A percentile compares a stretch with the other conserved stretches of the same genome.
These are phyloP conservation scores for Malassezia dermatis DNA, from an alignment of 1,284 basidiomycete species.

Conservation along the genomic window DNA sequence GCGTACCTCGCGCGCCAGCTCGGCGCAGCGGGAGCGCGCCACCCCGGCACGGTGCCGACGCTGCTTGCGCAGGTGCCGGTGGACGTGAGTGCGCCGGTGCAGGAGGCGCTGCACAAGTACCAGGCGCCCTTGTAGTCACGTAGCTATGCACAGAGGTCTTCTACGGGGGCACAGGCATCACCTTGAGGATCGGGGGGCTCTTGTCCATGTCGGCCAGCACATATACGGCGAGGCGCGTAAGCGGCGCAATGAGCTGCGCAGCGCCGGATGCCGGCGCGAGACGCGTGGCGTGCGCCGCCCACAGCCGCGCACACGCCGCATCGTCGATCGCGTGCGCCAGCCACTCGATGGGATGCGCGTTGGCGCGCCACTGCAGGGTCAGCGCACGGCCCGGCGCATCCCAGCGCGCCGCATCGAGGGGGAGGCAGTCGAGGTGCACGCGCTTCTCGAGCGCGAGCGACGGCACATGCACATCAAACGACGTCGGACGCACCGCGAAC, in stretches of 20 bases:
- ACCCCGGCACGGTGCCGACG: background rate
- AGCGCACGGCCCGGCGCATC: constrained; percentile 83
- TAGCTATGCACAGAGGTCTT: background rate
- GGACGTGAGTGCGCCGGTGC: background rate
- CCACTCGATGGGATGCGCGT: constrained; percentile 76
- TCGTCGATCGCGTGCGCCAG: constrained; percentile 79
- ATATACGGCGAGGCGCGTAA: constrained; percentile 32
- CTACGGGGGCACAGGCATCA: constrained; percentile 10
- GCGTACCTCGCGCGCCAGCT: constrained; percentile 39
- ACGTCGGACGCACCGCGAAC: constrained; percentile 82
- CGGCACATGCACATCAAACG: constrained; percentile 85
- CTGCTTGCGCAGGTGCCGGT: constrained; percentile 4
- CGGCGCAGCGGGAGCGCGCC: background rate
- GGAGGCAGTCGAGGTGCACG: constrained; percentile 97
- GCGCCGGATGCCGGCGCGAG: constrained; percentile 9
- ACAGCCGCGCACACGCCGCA: constrained; percentile 40
- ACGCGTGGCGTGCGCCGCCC: constrained; percentile 9
- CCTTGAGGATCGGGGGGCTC: constrained; percentile 41
- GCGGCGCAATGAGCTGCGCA: constrained; percentile 31
- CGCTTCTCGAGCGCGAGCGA: constrained; percentile 97
- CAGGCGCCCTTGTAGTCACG: background rate
- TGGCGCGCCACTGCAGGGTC: constrained; percentile 60
- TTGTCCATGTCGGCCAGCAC: constrained; percentile 40
- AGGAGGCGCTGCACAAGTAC: constrained; percentile 6
- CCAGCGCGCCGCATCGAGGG: constrained; percentile 71